These are phyloP conservation scores for Cryphonectria naterciae DNA, from an alignment of 2,329 filamentous ascomycete genomes.

Conservation along the genomic window DNA sequence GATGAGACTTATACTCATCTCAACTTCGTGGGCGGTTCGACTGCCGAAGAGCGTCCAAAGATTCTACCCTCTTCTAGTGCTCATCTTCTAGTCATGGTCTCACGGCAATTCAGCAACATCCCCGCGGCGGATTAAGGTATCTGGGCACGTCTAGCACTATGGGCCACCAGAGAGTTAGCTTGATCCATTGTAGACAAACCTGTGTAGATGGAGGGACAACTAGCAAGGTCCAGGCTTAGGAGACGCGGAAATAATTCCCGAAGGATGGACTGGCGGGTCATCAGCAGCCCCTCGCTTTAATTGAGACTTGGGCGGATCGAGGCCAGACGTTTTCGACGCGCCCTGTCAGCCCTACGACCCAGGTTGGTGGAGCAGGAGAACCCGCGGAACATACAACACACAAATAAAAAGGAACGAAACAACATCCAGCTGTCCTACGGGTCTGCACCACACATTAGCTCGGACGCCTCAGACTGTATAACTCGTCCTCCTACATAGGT, in stretches of 20 bases:
- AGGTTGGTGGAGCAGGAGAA: not conserved
- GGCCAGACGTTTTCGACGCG: not conserved
- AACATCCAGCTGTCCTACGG: not conserved
- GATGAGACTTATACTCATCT: not conserved
- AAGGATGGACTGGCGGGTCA: not conserved
- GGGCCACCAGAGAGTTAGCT: not conserved
- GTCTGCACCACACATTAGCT: not conserved
- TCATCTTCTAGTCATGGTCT: not conserved
- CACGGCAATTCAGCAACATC: not conserved
- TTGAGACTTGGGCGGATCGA: not conserved
- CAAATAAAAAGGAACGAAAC: not conserved
- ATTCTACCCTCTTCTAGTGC: not conserved
- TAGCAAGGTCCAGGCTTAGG: not conserved
- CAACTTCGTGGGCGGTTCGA: not conserved
- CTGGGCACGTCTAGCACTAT: not conserved
- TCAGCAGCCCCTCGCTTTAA: not conserved
- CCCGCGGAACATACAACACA: not conserved
- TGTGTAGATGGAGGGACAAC: not conserved
- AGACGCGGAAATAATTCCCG: not conserved
- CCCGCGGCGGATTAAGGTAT: not conserved
- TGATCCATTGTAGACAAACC: not conserved
- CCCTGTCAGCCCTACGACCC: constrained; percentile 21
- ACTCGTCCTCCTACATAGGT: not conserved
- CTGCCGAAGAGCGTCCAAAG: not conserved
- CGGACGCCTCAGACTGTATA: not conserved